Evolutionary conservation across 176 grass and related monocot species (phyloP).

Genomic region (Cymbopogon citratus): DNA sequence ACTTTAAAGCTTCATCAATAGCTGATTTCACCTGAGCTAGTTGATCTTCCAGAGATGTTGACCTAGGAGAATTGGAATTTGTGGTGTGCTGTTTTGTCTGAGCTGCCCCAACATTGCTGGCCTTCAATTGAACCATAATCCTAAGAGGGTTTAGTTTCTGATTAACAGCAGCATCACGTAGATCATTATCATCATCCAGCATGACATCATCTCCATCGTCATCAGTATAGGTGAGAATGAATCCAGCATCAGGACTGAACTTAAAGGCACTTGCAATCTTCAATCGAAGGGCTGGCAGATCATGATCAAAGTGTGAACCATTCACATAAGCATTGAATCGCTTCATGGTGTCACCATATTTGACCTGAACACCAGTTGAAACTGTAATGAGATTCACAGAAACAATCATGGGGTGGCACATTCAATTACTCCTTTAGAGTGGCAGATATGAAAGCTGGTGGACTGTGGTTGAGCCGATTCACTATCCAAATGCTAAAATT

Average conservation of each 20-base stretch:
- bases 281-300: constrained; percentile 31
- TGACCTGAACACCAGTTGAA: constrained; percentile 56
- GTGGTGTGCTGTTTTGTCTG: constrained; percentile 7
- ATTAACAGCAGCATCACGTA: constrained; percentile 54
- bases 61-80: constrained; percentile 13
- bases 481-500: background rate
- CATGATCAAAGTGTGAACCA: constrained; percentile 30
- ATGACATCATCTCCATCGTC: constrained; percentile 62
- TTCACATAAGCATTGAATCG: constrained; percentile 41
- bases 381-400: background rate
- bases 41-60: constrained; percentile 31
- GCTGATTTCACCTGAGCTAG: constrained; percentile 36
- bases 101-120: background rate
- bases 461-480: background rate
- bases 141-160: constrained; percentile 77
- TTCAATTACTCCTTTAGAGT: background rate
- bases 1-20: constrained; percentile 52
- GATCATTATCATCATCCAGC: constrained; percentile 66
- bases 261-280: constrained; percentile 69
- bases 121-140: constrained; percentile 60
- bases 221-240: constrained; percentile 72
- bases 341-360: constrained; percentile 58
- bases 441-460: background rate
- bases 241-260: constrained; percentile 34
- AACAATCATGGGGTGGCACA: background rate